These are phyloP conservation scores for Suillus occidentalis DNA, from an alignment of 768 basidiomycete genomes.

Conservation along the genomic window DNA sequence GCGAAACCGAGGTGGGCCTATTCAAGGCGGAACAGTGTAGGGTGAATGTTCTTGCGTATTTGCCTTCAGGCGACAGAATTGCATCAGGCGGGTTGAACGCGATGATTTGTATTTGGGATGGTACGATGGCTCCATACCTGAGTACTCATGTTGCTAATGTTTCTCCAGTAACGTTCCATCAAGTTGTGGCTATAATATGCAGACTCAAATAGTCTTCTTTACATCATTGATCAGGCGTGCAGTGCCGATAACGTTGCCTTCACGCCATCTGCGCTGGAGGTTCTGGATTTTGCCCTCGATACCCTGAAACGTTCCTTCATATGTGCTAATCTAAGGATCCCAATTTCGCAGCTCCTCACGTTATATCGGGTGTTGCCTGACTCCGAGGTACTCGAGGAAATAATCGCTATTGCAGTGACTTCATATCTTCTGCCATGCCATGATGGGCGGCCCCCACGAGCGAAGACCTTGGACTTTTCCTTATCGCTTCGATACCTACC, in stretches of 20 bases:
- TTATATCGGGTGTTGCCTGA: conserved; percentile 36
- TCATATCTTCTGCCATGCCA: conserved; percentile 1
- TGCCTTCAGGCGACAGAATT: background rate
- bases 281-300: conserved; percentile 38
- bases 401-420: conserved; percentile 37
- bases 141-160: background rate
- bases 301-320: conserved; percentile 19
- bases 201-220: conserved; percentile 34
- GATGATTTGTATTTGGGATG: background rate
- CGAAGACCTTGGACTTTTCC: conserved; percentile 10
- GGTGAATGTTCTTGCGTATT: background rate
- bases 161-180: conserved; percentile 15
- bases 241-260: conserved; percentile 6
- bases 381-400: conserved; percentile 43
- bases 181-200: conserved; percentile 60
- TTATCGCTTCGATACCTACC: background rate
- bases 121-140: background rate
- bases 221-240: background rate
- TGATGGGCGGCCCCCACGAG: conserved; percentile 22
- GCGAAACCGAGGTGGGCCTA: background rate
- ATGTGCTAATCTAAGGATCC: conserved; percentile 11
- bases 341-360: conserved; percentile 39
- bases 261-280: conserved; percentile 30
- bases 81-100: background rate
- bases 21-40: background rate